These are phyloP conservation scores for Umbelopsis sp. DNA, from an alignment of 192 early-diverging fungal species.

Conservation along the genomic window DNA sequence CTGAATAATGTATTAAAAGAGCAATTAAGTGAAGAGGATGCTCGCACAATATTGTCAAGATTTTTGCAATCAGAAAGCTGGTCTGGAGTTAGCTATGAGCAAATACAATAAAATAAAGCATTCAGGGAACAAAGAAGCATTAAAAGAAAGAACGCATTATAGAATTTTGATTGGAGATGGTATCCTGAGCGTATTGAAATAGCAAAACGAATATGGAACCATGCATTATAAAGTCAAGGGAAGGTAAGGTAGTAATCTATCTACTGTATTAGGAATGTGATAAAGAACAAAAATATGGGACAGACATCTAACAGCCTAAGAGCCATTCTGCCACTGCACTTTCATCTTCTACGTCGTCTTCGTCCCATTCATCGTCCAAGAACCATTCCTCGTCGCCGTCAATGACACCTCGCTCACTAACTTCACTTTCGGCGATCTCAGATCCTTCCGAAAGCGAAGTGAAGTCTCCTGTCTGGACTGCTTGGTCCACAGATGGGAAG, in stretches of 20 bases:
- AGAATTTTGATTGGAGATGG: neutral
- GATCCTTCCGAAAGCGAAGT: neutral
- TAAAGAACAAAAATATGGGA: neutral
- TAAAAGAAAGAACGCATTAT: neutral
- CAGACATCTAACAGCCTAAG: constrained; percentile 24
- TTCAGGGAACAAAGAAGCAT: neutral
- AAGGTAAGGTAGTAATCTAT: neutral
- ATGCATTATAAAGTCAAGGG: neutral
- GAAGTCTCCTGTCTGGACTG: constrained; percentile 21
- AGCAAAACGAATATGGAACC: neutral
- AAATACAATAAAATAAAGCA: constrained; percentile 10
- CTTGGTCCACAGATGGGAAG: constrained; percentile 19
- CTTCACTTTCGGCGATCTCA: neutral
- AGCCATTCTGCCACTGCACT: constrained; percentile 38
- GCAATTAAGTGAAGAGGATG: constrained; percentile 12
- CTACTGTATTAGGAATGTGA: too few relatives aligned
- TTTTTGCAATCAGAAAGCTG: constrained; percentile 1
- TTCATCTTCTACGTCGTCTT: constrained; percentile 37
- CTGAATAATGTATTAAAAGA: constrained; percentile 18
- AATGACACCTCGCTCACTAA: constrained; percentile 31
- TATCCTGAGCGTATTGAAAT: too few relatives aligned
- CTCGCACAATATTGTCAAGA: neutral
- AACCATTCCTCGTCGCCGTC: constrained; percentile 48
- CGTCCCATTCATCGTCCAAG: constrained; percentile 37
- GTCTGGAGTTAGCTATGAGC: neutral